phyloP scores from a whole-genome alignment of 495 filamentous ascomycete genomes.

The Penicillium canariense region DNA sequence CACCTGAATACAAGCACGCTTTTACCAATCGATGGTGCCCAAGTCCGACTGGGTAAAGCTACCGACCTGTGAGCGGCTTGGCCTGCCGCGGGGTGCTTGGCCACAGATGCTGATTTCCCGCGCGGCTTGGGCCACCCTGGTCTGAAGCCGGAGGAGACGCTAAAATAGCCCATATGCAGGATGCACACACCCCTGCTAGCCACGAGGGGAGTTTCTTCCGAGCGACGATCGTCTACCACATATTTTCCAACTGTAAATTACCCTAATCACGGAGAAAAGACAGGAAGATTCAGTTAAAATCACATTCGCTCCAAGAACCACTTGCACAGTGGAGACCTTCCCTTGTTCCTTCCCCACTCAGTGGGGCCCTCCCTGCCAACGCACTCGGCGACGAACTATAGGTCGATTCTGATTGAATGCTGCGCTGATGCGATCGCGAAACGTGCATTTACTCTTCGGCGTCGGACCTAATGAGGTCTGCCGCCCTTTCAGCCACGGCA shows the following conservation, averaged over 20 bases:
- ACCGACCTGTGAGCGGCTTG: background rate
- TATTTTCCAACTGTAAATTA: background rate
- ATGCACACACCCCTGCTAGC: background rate
- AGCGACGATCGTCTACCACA: background rate
- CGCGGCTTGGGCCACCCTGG: background rate
- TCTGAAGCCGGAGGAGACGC: background rate
- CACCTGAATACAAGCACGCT: background rate
- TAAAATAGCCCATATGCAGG: background rate
- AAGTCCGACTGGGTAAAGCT: background rate
- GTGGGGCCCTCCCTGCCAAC: background rate
- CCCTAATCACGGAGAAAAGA: background rate
- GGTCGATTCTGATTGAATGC: background rate
- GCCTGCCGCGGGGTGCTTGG: background rate
- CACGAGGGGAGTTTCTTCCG: background rate
- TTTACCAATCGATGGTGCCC: background rate
- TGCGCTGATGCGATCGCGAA: background rate
- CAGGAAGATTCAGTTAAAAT: background rate
- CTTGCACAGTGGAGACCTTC: background rate
- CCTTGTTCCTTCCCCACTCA: background rate
- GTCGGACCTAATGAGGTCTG: slow-evolving; percentile 13
- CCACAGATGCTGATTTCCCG: background rate
- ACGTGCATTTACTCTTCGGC: background rate
- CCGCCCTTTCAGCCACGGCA: slow-evolving; percentile 52
- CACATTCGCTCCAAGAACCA: background rate
- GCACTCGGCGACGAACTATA: background rate